phyloP scores from a whole-genome alignment of 352 stramenopile genomes.

The Pythium myriotylum region DNA sequence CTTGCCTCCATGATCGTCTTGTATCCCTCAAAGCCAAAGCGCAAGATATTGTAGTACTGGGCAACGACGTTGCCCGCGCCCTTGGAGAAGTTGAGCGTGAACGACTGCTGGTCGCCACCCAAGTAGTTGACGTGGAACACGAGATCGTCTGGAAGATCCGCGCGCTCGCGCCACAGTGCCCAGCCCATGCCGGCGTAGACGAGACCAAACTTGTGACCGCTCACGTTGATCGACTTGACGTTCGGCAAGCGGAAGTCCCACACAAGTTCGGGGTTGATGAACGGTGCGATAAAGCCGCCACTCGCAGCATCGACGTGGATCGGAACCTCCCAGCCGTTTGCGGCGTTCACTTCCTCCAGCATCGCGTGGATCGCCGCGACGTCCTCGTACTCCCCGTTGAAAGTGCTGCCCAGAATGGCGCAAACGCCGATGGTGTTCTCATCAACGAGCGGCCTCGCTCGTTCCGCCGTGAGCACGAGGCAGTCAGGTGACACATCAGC shows the following conservation, averaged over 20 bases:
- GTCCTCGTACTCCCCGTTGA: conserved; percentile 93
- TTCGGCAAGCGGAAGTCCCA: conserved; percentile 92
- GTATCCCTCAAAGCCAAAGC: conserved; percentile 91
- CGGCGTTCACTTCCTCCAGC: conserved; percentile 80
- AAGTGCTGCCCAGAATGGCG: conserved; percentile 92
- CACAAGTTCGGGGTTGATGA: conserved; percentile 85
- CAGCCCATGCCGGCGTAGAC: conserved; percentile 93
- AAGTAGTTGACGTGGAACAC: conserved; percentile 94
- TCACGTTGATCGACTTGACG: conserved; percentile 94
- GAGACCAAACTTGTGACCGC: conserved; percentile 94
- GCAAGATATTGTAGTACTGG: conserved; percentile 94
- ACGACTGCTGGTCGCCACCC: conserved; percentile 88
- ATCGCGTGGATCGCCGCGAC: conserved; percentile 91
- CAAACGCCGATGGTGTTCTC: conserved; percentile 93
- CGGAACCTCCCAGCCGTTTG: conserved; percentile 83
- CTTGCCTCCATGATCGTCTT: conserved; percentile 87
- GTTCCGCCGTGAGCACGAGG: conserved; percentile 85
- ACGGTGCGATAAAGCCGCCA: conserved; percentile 92
- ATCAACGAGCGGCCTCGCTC: conserved; percentile 76
- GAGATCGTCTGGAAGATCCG: conserved; percentile 84
- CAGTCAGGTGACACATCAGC: conserved; percentile 84
- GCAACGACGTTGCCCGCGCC: conserved; percentile 88
- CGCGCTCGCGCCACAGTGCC: conserved; percentile 86
- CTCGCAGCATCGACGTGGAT: conserved; percentile 92
- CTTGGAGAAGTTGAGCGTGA: conserved; percentile 95